These are phyloP conservation scores for Penicillium coffeae DNA, from an alignment of 495 filamentous ascomycete genomes.

Conservation along the genomic window DNA sequence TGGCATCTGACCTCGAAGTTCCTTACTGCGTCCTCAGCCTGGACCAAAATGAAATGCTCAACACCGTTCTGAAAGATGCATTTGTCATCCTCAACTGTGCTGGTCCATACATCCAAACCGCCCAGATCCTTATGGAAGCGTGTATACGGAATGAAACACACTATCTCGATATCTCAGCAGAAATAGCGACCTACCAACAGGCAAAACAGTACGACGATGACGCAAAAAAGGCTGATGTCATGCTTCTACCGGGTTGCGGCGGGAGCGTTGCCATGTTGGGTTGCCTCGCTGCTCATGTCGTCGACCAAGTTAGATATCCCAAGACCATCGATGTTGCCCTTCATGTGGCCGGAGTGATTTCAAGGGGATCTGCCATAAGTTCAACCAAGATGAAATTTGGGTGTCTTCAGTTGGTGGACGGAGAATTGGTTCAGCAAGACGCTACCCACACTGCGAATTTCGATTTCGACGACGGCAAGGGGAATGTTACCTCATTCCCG, in stretches of 20 bases:
- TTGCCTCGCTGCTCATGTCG: conserved; percentile 3
- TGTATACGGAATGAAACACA: conserved; percentile 5
- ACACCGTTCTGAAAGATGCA: background rate
- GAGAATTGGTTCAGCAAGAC: background rate
- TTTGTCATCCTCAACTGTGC: conserved; percentile 6
- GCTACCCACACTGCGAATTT: background rate
- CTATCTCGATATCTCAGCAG: conserved; percentile 6
- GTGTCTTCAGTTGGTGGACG: conserved; percentile 5
- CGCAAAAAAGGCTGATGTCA: background rate
- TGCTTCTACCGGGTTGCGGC: conserved; percentile 7
- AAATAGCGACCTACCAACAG: conserved; percentile 1
- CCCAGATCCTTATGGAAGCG: conserved; percentile 5
- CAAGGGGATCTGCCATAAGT: conserved; percentile 3
- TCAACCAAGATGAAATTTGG: background rate
- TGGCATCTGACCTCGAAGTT: conserved; percentile 2
- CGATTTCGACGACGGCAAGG: conserved; percentile 6
- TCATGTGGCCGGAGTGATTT: conserved; percentile 3
- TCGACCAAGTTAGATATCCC: background rate
- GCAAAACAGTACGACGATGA: conserved; percentile 1
- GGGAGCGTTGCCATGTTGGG: conserved; percentile 8
- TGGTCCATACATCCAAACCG: conserved; percentile 3
- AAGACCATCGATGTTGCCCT: conserved; percentile 2
- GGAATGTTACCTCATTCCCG: conserved; percentile 3
- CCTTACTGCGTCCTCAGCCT: conserved; percentile 1
- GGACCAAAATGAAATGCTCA: background rate